Evolutionary conservation across 306 rosid species (phyloP).

Genomic region (Citrullus colocynthis): DNA sequence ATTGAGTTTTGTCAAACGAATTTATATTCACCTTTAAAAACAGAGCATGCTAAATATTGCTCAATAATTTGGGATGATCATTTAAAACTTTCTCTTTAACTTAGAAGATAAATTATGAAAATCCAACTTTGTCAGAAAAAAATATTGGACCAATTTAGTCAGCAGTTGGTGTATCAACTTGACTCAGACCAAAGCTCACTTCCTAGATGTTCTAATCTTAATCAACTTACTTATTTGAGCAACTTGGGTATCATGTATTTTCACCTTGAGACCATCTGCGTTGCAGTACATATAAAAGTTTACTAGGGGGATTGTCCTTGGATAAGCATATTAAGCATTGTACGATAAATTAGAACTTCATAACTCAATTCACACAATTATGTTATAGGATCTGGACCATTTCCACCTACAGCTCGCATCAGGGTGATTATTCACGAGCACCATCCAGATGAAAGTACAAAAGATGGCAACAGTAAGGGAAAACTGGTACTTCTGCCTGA

Average conservation of each 20-base stretch:
- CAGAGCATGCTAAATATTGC: not conserved
- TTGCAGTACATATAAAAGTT: not conserved
- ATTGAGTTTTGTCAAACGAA: not conserved
- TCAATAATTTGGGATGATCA: not conserved
- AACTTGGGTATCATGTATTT: not conserved
- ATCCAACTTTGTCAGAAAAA: not conserved
- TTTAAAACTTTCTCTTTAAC: not conserved
- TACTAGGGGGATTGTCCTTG: not conserved
- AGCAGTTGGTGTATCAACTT: not conserved
- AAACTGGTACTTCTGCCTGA: slow-evolving; percentile 62
- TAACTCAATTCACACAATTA: slow-evolving; percentile 3
- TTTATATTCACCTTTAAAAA: not conserved
- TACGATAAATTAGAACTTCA: not conserved
- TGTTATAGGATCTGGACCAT: slow-evolving; percentile 30
- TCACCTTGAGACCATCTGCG: not conserved
- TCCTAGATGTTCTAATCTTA: not conserved
- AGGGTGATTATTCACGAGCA: slow-evolving; percentile 61
- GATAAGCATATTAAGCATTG: not conserved
- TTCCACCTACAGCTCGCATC: slow-evolving; percentile 18
- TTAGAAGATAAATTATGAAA: not conserved
- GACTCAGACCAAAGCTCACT: not conserved
- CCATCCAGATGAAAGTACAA: slow-evolving; percentile 44
- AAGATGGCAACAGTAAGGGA: slow-evolving; percentile 25
- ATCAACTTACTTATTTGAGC: not conserved
- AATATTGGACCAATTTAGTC: not conserved